Evolutionary conservation across 768 basidiomycete species (phyloP), one percentile per base, ranked within the genome.

Genomic region (Podaxis mareebaensis): DNA sequence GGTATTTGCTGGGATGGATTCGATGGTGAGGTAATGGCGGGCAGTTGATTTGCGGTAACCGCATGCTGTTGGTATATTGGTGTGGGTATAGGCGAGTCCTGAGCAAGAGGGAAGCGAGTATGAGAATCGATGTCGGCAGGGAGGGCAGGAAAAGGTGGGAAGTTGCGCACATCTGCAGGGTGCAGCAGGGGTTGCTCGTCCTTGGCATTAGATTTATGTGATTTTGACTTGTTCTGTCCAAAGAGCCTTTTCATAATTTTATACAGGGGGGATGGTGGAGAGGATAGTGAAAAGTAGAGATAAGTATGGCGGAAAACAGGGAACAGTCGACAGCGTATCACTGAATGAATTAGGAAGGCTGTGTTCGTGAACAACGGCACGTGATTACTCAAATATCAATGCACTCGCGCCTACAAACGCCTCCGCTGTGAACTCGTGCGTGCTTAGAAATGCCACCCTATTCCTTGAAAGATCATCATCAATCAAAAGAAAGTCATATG

Each of bases 201-300:
- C 65, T 70, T 78, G 64, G 69, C 69, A 59, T 55, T 64, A 20
- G 63, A 64, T 71, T 81, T 85, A 60, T 70, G 66, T 51, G 62
- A 64, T 71, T 75, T 74, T 63, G 68, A 70, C 68, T 84, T 87
- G 70, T 78, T 80, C 58, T 81, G 76, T 26, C 78, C 77, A 63
- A 89, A 88, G 48, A 89, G 73, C 75, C 82, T 87, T 77, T 83
- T 87, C 86, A 87, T 88, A 55, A 64, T 70, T 39, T 46, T 2
- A 61, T 58, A 20, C 46, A 60, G 38, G 53, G 42, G 42, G 36
- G 2, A 53, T 20, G 13, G 39, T 15, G 17, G 54, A 33, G 7
- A 20, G n/a, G n/a, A 22, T 46, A n/a, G 44, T 15, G 39, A 36
- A 44, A 44, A 51, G 51, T 20, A 52, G 38, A 30, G 36, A 56